Base-by-base conservation (phyloP, 257 asterid genomes). In the Handroanthus guayacan region DNA sequence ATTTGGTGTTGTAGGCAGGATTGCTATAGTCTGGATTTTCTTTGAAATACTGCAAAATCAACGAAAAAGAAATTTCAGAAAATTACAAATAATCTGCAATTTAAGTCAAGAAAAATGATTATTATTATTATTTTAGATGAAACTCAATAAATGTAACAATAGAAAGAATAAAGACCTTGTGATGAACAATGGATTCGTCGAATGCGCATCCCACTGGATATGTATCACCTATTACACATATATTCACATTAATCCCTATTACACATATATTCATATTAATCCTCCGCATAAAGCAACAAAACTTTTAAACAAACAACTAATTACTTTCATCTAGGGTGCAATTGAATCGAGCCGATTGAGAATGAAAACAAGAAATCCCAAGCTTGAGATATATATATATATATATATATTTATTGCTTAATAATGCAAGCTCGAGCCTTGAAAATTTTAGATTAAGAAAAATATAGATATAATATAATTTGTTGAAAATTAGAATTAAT, bases 141-240 rank as follows among this genome's bases (percentile, higher is more conserved):
- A 10, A 47, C 11, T 6, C n/a, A 37, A 62, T 6, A 25, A 25
- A 25, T 25, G 31, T 25, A 25, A 25, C 38, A 6, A 13, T 11
- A 17, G 14, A 4, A 34, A 18, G 60, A 36, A 58, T 34, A 37
- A 13, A 9, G 31, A 91, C 97, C 95, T 87, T 91, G 82, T 81
- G 86, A 69, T 91, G 97, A 41, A 91, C 95, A 58, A 90, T 86
- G 50, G 97, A 87, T 37, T 90, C 91, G 11, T 90, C 86, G 43
- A 90, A 92, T 2, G 94, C 97, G 79, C 99, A 94, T 12, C 99
- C 99, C 62, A 94, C 97, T 2, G 97, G 99, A 64, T 38, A 92
- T 0, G 99, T 94, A 75, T 94, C 99, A 6, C 98, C 94, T 86
- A 67, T 18, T 58, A 52, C 5, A 11, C 9, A 6, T 9, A 34